Evolutionary conservation across 179 eudicot genomes (phyloP).

Genomic region (Patellifolia procumbens): DNA sequence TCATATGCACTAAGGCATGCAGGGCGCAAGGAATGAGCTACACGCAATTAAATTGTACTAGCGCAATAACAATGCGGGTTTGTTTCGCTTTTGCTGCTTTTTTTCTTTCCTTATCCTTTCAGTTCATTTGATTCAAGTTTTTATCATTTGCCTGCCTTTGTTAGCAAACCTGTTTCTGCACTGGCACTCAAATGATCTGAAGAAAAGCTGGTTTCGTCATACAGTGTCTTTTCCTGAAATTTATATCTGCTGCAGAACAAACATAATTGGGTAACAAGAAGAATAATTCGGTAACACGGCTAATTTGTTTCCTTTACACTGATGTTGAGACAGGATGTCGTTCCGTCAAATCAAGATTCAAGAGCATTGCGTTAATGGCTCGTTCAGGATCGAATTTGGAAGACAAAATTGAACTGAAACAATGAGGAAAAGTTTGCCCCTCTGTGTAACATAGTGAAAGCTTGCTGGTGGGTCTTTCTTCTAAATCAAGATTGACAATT

Average conservation of each 20-base stretch:
- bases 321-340: not conserved
- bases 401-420: too few relatives aligned
- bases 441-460: not conserved
- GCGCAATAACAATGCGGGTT: not conserved
- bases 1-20: not conserved
- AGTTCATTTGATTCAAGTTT: not conserved
- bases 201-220: too few relatives aligned
- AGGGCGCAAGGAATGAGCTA: not conserved
- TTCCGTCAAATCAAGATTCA: not conserved
- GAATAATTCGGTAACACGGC: not conserved
- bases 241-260: too few relatives aligned
- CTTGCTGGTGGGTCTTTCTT: not conserved
- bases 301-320: not conserved
- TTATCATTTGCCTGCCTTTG: not conserved
- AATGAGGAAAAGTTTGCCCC: not conserved
- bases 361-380: not conserved
- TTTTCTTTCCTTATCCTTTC: not conserved
- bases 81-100: not conserved
- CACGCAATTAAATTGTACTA: not conserved
- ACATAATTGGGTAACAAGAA: not conserved
- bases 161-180: too few relatives aligned
- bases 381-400: not conserved
- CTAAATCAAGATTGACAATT: not conserved
- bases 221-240: too few relatives aligned
- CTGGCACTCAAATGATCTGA: too few relatives aligned